A percentile compares a stretch with the other conserved stretches of the same genome.
Conservation (phyloP, 2,329 filamentous ascomycete genomes). For the Scortechinia acanthostroma region DNA sequence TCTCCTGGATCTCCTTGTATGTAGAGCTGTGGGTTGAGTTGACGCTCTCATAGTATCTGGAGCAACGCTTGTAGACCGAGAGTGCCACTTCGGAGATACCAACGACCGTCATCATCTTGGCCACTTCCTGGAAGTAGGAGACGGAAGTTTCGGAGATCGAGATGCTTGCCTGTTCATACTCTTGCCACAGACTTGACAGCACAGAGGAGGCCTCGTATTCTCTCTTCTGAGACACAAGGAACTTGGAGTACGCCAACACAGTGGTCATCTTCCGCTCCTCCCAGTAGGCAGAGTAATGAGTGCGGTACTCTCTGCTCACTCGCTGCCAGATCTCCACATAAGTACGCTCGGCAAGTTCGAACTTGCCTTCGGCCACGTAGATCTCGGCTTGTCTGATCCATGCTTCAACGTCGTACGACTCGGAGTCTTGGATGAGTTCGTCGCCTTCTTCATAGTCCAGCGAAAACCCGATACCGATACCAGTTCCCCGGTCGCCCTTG, state of each 20-base stretch:
- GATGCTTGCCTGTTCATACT: conserved; percentile 33
- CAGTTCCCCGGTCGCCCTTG: no score
- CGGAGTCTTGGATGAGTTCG: no score
- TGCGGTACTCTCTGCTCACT: conserved; percentile 33
- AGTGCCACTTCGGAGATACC: conserved; percentile 32
- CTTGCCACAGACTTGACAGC: conserved; percentile 34
- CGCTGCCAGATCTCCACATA: conserved; percentile 42
- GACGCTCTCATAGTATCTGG: conserved; percentile 24
- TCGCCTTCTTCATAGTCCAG: no score
- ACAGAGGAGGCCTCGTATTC: conserved; percentile 32
- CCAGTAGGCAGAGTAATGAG: conserved; percentile 29
- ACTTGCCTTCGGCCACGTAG: conserved; percentile 18
- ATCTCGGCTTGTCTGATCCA: conserved; percentile 25
- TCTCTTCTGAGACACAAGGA: conserved; percentile 33
- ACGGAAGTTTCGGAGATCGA: conserved; percentile 25
- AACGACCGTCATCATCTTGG: conserved; percentile 34
- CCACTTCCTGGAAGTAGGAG: conserved; percentile 26
- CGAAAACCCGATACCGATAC: no score
- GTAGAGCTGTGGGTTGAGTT: conserved; percentile 17
- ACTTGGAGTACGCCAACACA: conserved; percentile 33
- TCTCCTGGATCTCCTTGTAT: conserved; percentile 31
- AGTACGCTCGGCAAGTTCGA: conserved; percentile 29
- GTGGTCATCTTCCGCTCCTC: conserved; percentile 36
- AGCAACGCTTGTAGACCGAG: conserved; percentile 33
- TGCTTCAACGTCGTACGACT: conserved; percentile 20